phyloP scores from a whole-genome alignment of 441 rosid species.

The Populus hybrid region DNA sequence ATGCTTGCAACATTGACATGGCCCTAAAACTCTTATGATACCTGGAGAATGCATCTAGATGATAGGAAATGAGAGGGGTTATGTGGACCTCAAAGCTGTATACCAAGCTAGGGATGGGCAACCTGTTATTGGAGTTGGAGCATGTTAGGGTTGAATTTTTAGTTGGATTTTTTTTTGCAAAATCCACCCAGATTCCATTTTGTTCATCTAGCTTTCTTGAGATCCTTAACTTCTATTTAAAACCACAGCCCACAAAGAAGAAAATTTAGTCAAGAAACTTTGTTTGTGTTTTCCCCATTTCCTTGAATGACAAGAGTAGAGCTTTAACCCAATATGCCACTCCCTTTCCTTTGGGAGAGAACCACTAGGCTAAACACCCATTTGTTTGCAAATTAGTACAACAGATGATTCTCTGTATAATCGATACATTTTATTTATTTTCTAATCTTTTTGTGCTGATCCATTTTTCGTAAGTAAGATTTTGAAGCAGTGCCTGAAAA shows the following conservation, averaged over 20 bases:
- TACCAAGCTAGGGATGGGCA: background rate
- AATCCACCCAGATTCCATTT: background rate
- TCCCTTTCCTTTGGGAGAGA: background rate
- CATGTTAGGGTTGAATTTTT: background rate
- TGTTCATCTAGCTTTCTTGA: background rate
- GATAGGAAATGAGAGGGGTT: background rate
- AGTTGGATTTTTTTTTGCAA: background rate
- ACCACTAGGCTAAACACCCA: background rate
- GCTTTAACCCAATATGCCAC: background rate
- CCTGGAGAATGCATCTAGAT: background rate
- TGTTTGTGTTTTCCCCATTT: background rate
- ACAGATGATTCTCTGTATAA: too few species aligned
- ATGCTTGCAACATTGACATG: background rate
- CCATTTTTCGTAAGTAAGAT: background rate
- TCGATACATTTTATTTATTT: background rate
- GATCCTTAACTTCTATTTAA: background rate
- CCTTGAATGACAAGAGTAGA: background rate
- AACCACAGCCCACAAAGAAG: background rate
- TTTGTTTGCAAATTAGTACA: background rate
- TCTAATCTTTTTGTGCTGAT: background rate
- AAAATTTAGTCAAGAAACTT: too few species aligned
- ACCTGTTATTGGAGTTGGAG: background rate
- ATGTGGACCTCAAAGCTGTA: background rate
- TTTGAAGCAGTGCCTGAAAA: background rate
- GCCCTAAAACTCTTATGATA: background rate